These are phyloP conservation scores for Amylocystis lapponica DNA, from an alignment of 768 basidiomycete genomes.

Conservation along the genomic window DNA sequence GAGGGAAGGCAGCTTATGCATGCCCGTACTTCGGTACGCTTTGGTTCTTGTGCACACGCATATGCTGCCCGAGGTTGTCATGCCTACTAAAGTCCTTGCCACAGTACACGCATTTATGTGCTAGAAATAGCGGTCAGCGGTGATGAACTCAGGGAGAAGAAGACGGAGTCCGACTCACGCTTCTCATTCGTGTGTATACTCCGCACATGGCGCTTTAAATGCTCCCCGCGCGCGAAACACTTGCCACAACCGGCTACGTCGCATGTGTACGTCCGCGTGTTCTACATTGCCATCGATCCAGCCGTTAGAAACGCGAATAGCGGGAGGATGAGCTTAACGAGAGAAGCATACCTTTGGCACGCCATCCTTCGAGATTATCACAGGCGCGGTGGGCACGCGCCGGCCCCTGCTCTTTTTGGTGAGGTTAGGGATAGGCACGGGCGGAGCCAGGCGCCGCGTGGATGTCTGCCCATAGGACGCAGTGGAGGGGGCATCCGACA, in stretches of 20 bases:
- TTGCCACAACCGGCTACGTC: slow-evolving; percentile 81
- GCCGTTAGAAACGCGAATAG: slow-evolving; percentile 3
- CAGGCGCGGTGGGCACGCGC: slow-evolving; percentile 54
- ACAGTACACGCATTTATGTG: slow-evolving; percentile 78
- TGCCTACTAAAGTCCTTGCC: slow-evolving; percentile 82
- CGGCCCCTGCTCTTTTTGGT: slow-evolving; percentile 79
- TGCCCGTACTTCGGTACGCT: slow-evolving; percentile 11
- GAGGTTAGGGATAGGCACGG: slow-evolving; percentile 69
- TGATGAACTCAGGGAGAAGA: slow-evolving; percentile 1
- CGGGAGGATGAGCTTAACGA: neutral
- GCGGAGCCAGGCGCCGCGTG: slow-evolving; percentile 42
- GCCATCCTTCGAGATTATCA: slow-evolving; percentile 19
- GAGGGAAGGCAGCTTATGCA: too few relatives aligned
- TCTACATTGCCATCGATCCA: slow-evolving; percentile 29
- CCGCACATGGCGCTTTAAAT: slow-evolving; percentile 83
- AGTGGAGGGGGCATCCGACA: slow-evolving; percentile 5
- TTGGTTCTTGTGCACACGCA: slow-evolving; percentile 62
- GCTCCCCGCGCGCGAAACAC: slow-evolving; percentile 84
- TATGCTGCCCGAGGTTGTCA: slow-evolving; percentile 86
- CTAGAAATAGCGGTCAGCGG: slow-evolving; percentile 32
- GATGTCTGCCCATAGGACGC: slow-evolving; percentile 6
- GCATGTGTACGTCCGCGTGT: slow-evolving; percentile 52
- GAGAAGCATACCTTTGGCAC: slow-evolving; percentile 19
- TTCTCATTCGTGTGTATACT: slow-evolving; percentile 91
- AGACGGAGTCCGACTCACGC: slow-evolving; percentile 49